A percentile compares a stretch with the other conserved stretches of the same genome.
Conservation (phyloP, 371 early-diverging fungal species). For the Batrachochytrium dendrobatidis region DNA sequence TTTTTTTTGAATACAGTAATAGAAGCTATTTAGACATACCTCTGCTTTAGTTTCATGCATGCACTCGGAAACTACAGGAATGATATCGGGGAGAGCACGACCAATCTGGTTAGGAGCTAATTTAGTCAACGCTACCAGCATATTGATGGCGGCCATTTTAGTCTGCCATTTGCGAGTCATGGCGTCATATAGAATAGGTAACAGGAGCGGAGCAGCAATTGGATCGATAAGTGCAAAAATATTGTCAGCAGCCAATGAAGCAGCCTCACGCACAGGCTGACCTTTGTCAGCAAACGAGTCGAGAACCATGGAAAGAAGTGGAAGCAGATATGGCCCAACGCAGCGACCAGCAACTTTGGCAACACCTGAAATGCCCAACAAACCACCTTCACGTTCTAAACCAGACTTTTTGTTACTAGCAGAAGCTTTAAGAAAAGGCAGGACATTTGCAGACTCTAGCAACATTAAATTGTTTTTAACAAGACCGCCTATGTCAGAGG, state of each 20-base stretch:
- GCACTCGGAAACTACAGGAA: slow-evolving; percentile 63
- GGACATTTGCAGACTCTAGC: slow-evolving; percentile 50
- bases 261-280: slow-evolving; percentile 62
- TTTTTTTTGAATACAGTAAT: no score
- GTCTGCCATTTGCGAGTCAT: slow-evolving; percentile 73
- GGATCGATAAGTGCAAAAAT: slow-evolving; percentile 47
- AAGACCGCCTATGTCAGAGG: slow-evolving; percentile 22
- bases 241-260: slow-evolving; percentile 49
- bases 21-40: slow-evolving; percentile 29
- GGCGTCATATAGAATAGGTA: slow-evolving; percentile 57
- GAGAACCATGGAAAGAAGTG: slow-evolving; percentile 48
- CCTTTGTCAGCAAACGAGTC: slow-evolving; percentile 69
- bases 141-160: slow-evolving; percentile 57
- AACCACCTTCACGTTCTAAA: slow-evolving; percentile 61
- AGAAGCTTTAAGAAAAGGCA: slow-evolving; percentile 47
- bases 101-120: slow-evolving; percentile 60
- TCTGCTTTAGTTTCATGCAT: slow-evolving; percentile 67
- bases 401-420: slow-evolving; percentile 65
- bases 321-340: slow-evolving; percentile 38
- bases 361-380: slow-evolving; percentile 62
- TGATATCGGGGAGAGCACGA: slow-evolving; percentile 57
- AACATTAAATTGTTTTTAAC: slow-evolving; percentile 30
- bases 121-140: slow-evolving; percentile 47
- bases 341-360: slow-evolving; percentile 45
- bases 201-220: slow-evolving; percentile 46